Base-by-base conservation (phyloP, 768 basidiomycete genomes). In the Tricholomella constricta region DNA sequence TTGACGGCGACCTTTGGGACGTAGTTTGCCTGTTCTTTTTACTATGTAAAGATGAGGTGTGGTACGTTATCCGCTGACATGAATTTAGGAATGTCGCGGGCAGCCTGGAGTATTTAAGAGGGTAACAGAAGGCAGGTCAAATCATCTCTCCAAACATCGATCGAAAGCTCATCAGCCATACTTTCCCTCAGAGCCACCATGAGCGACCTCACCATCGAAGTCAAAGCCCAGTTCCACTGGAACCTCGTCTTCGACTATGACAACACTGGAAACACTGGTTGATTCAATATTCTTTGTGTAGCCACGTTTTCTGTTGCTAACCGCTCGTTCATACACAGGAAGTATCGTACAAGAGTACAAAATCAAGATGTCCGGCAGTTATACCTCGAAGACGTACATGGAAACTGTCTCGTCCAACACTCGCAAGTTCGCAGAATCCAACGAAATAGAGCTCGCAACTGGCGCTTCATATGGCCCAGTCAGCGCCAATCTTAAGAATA, bases 401-500 rank as follows among this genome's bases (percentile, higher is more conserved):
- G 36, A 40, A 25, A 20, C 2, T 15, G 48, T 48, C 11, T 11
- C 48, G 4, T 26, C 20, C 3, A 10, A 37, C 14, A 27, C 52
- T 8, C 36, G 31, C 4, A 53, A 32, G 45, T 37, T 47, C 17
- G 34, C 38, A 5, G 37, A 53, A 27, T 27, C 45, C 19, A 29
- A 38, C 10, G 19, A 17, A 4, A 42, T 47, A 12, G 20, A 53
- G 6, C 19, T 54, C 15, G 37, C 37, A 31, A 4, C 35, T 17
- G 48, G 36, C 3, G 46, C 38, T 15, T 54, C 52, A n/a, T 54
- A 54, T 36, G 46, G 52, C 4, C 52, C 52, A 6, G 25, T 48
- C 25, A 42, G 38, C 17, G 45, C 38, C 25, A 48, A 17, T n/a
- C 11, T 43, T 6, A 6, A 22, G 6, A 6, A 35, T 14, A n/a